Conservation (phyloP, 768 basidiomycete genomes). For the Naganishia antarctica region DNA sequence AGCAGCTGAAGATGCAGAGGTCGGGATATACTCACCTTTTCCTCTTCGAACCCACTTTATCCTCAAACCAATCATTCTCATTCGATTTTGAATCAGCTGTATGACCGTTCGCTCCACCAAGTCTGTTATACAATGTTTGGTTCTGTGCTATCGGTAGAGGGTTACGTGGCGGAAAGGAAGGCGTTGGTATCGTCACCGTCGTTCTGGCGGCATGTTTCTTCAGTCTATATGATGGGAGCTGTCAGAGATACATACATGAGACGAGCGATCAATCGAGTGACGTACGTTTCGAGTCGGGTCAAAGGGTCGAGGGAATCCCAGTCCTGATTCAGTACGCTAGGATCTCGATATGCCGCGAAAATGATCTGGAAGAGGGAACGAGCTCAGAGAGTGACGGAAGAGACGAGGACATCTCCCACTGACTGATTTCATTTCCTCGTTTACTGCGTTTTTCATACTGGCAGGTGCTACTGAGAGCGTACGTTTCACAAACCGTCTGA, state of each 20-base stretch:
- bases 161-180: neutral
- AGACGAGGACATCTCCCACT: too few species aligned
- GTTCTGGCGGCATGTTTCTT: slow-evolving; percentile 33
- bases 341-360: slow-evolving; percentile 78
- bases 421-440: slow-evolving; percentile 79
- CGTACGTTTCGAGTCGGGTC: slow-evolving; percentile 65
- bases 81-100: neutral
- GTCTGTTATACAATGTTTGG: neutral
- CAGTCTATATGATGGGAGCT: slow-evolving; percentile 29
- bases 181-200: slow-evolving; percentile 12
- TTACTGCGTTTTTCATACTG: slow-evolving; percentile 76
- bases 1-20: neutral
- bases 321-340: slow-evolving; percentile 86
- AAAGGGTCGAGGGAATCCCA: slow-evolving; percentile 72
- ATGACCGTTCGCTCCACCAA: neutral
- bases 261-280: slow-evolving; percentile 45
- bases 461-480: slow-evolving; percentile 70
- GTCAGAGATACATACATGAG: neutral
- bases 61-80: slow-evolving; percentile 11
- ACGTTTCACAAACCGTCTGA: slow-evolving; percentile 23
- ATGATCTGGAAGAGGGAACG: slow-evolving; percentile 64
- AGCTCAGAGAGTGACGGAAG: neutral
- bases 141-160: neutral
- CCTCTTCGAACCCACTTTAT: slow-evolving; percentile 26
- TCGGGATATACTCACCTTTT: slow-evolving; percentile 27